Evolutionary conservation across 805 yeast genomes (phyloP), one percentile per base, ranked within the genome.

Genomic region (Pichia cephalocereana): DNA sequence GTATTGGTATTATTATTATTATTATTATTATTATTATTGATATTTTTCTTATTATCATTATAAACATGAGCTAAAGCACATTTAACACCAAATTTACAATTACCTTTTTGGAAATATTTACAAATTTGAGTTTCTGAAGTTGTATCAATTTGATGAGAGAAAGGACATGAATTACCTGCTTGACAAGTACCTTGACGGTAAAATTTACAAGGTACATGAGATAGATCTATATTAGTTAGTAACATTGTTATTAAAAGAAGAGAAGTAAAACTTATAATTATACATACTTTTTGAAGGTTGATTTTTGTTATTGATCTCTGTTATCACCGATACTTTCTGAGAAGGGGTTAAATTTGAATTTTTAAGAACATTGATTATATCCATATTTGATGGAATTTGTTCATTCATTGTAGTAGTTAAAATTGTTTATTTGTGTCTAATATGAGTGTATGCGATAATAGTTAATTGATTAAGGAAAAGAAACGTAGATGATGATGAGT

Each of bases 181-280:
- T 90, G 97, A 65, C 99, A 91, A 17, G 86, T 79, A 1, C 98
- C 97, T 64, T 90, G 96, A 49, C 79, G 74, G 65, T 74, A 91
- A 70, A 91, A 91, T 69, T 91, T 91, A 66, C 99, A 91, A 3
- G 99, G 99, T 31, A 91, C 98, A 65, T 91, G 99, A 43, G 95
- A 82, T 42, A 87, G 75, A 59, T 85, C 88, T 70, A 68, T 27
- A 14, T 5, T 19, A 26, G 17, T 39, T 39, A 39, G 28, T 17
- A 17, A 11, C 26, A 14, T 38, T 18, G n/a, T n/a, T n/a, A n/a
- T n/a, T n/a, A n/a, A n/a, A n/a, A n/a, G n/a, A n/a, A n/a, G n/a
- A n/a, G n/a, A n/a, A n/a, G n/a, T n/a, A n/a, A n/a, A n/a, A n/a
- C n/a, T n/a, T 19, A 19, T 23, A 23, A 23, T 14, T 23, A 26